Evolutionary conservation across 306 rosid genomes (phyloP).

Genomic region (Vigna radiata): DNA sequence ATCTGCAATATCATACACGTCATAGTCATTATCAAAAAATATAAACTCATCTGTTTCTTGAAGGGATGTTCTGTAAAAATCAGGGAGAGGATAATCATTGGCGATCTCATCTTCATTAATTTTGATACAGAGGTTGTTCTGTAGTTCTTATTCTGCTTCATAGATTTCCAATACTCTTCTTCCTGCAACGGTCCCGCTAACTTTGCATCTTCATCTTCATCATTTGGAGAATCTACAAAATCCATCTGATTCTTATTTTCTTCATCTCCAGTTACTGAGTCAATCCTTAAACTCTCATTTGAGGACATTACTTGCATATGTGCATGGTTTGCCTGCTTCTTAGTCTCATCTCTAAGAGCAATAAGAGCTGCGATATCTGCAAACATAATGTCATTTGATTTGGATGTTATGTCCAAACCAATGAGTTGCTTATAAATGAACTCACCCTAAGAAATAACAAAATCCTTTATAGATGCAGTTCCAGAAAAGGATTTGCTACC

Average conservation of each 20-base stretch:
- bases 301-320: constrained; percentile 50
- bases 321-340: constrained; percentile 49
- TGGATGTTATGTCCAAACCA: constrained; percentile 75
- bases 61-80: constrained; percentile 71
- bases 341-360: constrained; percentile 71
- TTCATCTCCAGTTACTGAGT: constrained; percentile 46
- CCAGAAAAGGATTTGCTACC: constrained; percentile 71
- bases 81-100: constrained; percentile 93
- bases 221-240: constrained; percentile 36
- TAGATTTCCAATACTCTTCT: constrained; percentile 80
- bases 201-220: too few species aligned
- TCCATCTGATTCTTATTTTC: constrained; percentile 43
- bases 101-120: constrained; percentile 97
- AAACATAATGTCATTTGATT: constrained; percentile 64
- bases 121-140: constrained; percentile 58
- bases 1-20: constrained; percentile 61
- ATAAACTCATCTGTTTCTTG: constrained; percentile 81
- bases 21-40: constrained; percentile 66
- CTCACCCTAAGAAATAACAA: constrained; percentile 68
- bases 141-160: constrained; percentile 70
- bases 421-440: constrained; percentile 81
- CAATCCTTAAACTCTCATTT: constrained; percentile 64
- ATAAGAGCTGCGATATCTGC: constrained; percentile 68
- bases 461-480: constrained; percentile 50
- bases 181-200: constrained; percentile 32